phyloP scores from a whole-genome alignment of 225 moss, liverwort and hornwort species.

The Marchantia polymorpha region DNA sequence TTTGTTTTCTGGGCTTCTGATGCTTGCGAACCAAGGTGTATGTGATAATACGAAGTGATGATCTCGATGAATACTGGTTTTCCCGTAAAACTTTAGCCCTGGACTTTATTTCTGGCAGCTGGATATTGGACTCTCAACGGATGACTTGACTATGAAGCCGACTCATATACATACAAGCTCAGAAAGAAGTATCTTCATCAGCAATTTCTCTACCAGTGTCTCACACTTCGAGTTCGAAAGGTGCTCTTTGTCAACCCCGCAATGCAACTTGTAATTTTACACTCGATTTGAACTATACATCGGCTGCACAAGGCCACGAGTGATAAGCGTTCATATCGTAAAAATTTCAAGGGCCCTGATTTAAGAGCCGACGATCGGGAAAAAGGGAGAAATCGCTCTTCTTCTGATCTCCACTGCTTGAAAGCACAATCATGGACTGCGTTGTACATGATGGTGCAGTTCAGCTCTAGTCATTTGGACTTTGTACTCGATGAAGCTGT shows the following conservation, averaged over 20 bases:
- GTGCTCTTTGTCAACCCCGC: constrained; percentile 31
- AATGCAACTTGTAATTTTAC: not conserved
- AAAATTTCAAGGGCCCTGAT: not conserved
- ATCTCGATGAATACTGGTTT: no score
- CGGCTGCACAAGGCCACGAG: not conserved
- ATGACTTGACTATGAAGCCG: constrained; percentile 48
- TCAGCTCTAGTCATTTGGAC: not conserved
- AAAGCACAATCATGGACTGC: not conserved
- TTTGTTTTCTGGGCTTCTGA: no score
- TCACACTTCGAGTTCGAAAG: constrained; percentile 80
- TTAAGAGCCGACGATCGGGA: not conserved
- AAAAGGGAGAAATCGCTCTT: not conserved
- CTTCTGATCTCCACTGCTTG: not conserved
- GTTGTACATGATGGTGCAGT: not conserved
- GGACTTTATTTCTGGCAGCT: constrained; percentile 42
- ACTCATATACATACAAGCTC: constrained; percentile 61
- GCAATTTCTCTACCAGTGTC: constrained; percentile 60
- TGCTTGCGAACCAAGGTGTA: no score
- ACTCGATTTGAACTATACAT: no score
- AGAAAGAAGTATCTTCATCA: constrained; percentile 58
- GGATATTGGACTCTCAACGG: constrained; percentile 73
- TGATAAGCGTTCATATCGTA: not conserved
- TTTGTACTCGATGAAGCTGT: not conserved
- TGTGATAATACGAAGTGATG: no score
- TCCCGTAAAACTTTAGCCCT: no score